A percentile compares a stretch with the other conserved stretches of the same genome.
These are phyloP conservation scores for Neopestalotiopsis clavispora DNA, from an alignment of 2,329 filamentous ascomycete genomes.

Conservation along the genomic window DNA sequence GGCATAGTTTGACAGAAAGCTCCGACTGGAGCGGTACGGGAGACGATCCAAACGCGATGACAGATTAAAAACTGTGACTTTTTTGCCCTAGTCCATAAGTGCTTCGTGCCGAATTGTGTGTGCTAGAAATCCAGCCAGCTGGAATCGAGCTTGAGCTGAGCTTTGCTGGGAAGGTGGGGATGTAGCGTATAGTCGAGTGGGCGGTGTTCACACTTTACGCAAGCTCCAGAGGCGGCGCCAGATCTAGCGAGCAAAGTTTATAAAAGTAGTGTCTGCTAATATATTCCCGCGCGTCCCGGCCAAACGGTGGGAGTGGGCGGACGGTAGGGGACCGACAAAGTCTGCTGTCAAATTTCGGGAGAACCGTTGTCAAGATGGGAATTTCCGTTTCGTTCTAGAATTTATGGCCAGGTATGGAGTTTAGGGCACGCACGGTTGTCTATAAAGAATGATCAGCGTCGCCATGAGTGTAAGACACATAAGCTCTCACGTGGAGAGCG, in stretches of 20 bases:
- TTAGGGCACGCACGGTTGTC: not conserved
- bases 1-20: constrained; percentile 29
- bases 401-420: not conserved
- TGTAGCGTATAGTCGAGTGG: constrained; percentile 3
- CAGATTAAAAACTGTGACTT: constrained; percentile 24
- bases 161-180: not conserved
- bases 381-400: too few species aligned
- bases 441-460: not conserved
- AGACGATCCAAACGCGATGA: not conserved
- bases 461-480: not conserved
- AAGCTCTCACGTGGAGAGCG: not conserved
- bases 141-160: not conserved
- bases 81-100: not conserved
- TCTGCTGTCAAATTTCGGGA: not conserved
- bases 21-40: constrained; percentile 8
- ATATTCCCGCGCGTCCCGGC: not conserved
- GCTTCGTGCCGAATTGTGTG: not conserved
- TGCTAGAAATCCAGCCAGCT: not conserved
- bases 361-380: not conserved
- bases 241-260: constrained; percentile 5
- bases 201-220: not conserved
- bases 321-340: not conserved
- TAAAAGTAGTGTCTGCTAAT: not conserved
- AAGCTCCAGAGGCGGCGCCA: not conserved
- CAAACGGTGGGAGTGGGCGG: not conserved